Base-by-base conservation (phyloP, 1,284 basidiomycete genomes). In the Blastosporella zonata region DNA sequence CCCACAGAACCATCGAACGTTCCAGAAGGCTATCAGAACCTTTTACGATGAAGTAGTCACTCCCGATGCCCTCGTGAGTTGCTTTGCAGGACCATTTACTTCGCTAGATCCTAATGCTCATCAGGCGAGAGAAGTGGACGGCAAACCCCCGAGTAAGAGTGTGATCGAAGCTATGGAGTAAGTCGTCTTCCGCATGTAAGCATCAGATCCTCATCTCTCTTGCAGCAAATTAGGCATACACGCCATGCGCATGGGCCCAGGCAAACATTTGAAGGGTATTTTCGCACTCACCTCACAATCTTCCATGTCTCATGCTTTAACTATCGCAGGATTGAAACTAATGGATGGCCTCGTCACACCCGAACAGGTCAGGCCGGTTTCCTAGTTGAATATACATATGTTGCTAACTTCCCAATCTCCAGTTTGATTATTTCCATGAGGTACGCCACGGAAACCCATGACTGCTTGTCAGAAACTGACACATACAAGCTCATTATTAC, bases 181-280 rank as follows among this genome's bases (percentile, higher is more conserved):
- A 48, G 77, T 49, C 23, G 31, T 15, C 12, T 15, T 31, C 7
- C 31, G 33, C 10, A 15, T 31, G 28, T 45, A 15, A 31, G 27
- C 35, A 47, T 36, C 0, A 25, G 29, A 6, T 6, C 20, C 49
- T 18, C 12, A 49, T 17, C 9, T 22, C 8, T 35, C 43, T 43
- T 39, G 39, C 39, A 83, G 79, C 34, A 73, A 74, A 53, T 67
- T 81, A 61, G 84, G 90, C 61, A 72, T 93, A 43, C 79, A 88
- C 50, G 86, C 88, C 20, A 95, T 96, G 93, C 82, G 93, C 25
- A 72, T 96, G 41, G 94, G 93, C 5, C 84, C 84, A 1, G 85
- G 85, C 0, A 82, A 81, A 55, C 91, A 96, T 64, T 75, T 97
- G 20, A 78, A 87, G 59, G 92, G 60, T 55, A 21, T 17, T 35